Evolutionary conservation across 2,329 filamentous ascomycete species (phyloP), one percentile per base, ranked within the genome.

Genomic region (Coleophoma eucalyptorum): DNA sequence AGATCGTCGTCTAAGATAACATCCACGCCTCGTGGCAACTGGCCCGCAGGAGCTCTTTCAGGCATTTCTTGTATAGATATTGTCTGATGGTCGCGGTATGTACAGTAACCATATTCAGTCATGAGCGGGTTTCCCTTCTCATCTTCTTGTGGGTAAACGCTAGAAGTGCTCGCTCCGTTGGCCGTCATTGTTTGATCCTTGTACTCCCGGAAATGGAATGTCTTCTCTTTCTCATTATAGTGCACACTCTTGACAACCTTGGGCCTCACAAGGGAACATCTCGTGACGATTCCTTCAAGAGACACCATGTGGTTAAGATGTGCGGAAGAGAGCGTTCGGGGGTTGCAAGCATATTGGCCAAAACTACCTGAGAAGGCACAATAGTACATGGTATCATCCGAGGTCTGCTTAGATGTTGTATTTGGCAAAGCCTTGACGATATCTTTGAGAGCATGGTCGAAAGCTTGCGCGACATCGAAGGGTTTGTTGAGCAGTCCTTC

Each of bases 11-110:
- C 94, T 58, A 99, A 76, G 60, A 99, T 92, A 13, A 97, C 92
- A 70, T 99, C 94, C 16, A 99, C 94, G 50, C 93, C 91, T 49
- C 94, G 86, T 53, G 94, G 94, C 57, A 99, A 80, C 75, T 97
- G 94, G 48, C 94, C 94, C 52, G 94, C 93, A 49, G 94, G 94
- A 2, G 94, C 94, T 61, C 93, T 80, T 70, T 99, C 94, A 1
- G 94, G 94, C 94, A 99, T 99, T 74, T 99, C 94, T 72, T 99
- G 94, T 58, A 99, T 97, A 0, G 93, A 97, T 53, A 99, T 90
- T 15, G 90, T 96, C 69, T 99, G 94, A 67, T 99, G 94, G 67
- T 99, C 94, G 65, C 93, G 82, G 72, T 97, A 99, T 46, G 88
- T 94, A 68, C 87, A 95, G 72, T 95, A 93, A 20, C 94, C 94